phyloP scores from a whole-genome alignment of 1,139 yeast species.

The Protomyces pachydermus region DNA sequence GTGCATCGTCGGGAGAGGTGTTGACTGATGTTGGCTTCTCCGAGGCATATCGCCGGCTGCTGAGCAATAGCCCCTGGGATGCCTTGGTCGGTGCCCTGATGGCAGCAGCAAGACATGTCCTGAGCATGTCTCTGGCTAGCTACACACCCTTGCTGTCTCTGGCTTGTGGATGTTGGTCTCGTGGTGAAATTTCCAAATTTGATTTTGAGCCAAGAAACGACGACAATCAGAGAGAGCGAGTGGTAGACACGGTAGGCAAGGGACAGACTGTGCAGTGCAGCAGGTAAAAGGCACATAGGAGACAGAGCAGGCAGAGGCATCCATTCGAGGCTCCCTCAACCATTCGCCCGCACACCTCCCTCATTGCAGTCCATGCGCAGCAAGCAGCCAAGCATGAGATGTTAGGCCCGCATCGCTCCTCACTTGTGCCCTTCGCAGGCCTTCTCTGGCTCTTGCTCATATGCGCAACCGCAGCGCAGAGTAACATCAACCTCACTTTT shows the following conservation, averaged over 20 bases:
- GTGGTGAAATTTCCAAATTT: no score
- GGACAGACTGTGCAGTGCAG: no score
- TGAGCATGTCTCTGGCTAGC: not conserved
- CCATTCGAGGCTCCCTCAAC: no score
- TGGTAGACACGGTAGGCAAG: no score
- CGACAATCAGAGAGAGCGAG: no score
- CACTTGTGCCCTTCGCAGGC: not conserved
- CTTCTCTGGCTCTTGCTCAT: not conserved
- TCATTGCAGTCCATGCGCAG: not conserved
- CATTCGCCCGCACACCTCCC: no score
- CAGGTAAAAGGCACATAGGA: no score
- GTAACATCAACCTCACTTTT: constrained; percentile 6
- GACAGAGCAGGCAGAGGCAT: no score
- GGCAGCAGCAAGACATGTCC: not conserved
- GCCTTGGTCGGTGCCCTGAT: not conserved
- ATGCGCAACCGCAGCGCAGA: not conserved
- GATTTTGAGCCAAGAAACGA: no score
- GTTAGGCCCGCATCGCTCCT: not conserved
- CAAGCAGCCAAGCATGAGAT: not conserved
- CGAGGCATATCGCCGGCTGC: not conserved
- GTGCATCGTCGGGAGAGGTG: no score
- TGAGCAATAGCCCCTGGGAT: not conserved
- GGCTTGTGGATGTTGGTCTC: no score
- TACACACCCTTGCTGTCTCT: no score
- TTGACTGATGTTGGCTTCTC: not conserved